A percentile compares a stretch with the other conserved stretches of the same genome.
These are phyloP conservation scores for Exophiala viscosa DNA, from an alignment of 2,329 filamentous ascomycete species.

Conservation along the genomic window DNA sequence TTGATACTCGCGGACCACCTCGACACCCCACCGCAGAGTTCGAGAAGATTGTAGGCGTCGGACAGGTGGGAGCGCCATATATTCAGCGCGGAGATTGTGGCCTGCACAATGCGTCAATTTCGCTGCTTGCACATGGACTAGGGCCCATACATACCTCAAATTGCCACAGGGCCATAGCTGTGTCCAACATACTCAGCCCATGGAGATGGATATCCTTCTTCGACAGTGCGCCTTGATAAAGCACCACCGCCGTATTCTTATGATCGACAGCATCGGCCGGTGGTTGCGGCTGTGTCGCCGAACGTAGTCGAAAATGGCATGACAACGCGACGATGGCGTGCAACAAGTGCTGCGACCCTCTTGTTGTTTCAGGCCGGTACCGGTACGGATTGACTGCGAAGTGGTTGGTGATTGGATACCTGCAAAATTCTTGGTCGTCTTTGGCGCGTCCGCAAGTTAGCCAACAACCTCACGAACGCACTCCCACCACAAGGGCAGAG, in stretches of 20 bases:
- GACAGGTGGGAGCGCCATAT: neutral
- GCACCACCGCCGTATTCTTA: constrained; percentile 5
- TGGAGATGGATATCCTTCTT: neutral
- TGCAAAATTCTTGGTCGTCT: constrained; percentile 18
- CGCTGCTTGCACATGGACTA: no score
- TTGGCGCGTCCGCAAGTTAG: neutral
- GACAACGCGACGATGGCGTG: constrained; percentile 15
- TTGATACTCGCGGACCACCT: neutral
- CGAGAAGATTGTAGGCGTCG: constrained; percentile 1
- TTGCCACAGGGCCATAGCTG: neutral
- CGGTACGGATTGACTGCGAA: constrained; percentile 12
- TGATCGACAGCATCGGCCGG: constrained; percentile 6
- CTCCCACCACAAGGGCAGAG: no score
- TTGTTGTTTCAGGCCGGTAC: constrained; percentile 9
- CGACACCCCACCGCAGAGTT: neutral
- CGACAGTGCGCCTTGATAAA: constrained; percentile 7
- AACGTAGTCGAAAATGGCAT: constrained; percentile 9
- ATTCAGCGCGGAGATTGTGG: neutral
- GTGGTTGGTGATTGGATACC: constrained; percentile 13
- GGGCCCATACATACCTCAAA: constrained; percentile 1
- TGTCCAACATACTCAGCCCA: constrained; percentile 1
- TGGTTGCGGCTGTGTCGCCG: neutral
- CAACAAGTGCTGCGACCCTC: constrained; percentile 11
- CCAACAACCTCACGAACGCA: neutral
- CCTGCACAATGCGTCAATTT: neutral